Evolutionary conservation across 2,329 filamentous ascomycete genomes (phyloP).

Genomic region (Dactylellina cionopaga): DNA sequence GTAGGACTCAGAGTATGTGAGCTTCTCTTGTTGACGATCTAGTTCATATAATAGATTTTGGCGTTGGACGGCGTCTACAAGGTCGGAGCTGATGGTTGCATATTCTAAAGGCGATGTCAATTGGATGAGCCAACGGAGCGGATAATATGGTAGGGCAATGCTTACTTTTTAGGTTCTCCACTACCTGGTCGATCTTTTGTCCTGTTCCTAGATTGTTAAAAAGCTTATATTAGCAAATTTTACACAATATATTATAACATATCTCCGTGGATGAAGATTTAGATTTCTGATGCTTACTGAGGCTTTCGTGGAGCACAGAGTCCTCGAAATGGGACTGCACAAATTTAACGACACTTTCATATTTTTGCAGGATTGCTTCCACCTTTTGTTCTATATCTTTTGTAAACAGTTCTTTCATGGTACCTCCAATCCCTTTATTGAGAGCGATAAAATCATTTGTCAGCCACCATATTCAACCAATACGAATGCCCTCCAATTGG

Average conservation of each 20-base stretch:
- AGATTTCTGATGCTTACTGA: slow-evolving; percentile 14
- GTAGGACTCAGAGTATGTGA: slow-evolving; percentile 22
- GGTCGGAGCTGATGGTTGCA: neutral
- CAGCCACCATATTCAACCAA: too few relatives aligned
- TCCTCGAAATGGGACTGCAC: slow-evolving; percentile 37
- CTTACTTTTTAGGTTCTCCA: slow-evolving; percentile 19
- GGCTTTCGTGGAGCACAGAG: slow-evolving; percentile 22
- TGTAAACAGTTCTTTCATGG: slow-evolving; percentile 39
- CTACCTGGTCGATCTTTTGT: slow-evolving; percentile 28
- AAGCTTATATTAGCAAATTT: too few relatives aligned
- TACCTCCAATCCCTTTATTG: slow-evolving; percentile 8
- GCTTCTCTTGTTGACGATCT: slow-evolving; percentile 6
- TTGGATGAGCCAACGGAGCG: neutral
- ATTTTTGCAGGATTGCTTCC: slow-evolving; percentile 18
- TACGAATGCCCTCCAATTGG: too few relatives aligned
- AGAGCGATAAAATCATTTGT: neutral
- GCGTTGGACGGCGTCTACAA: slow-evolving; percentile 23
- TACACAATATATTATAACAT: too few relatives aligned
- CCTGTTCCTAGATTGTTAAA: slow-evolving; percentile 10
- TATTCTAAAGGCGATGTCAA: neutral
- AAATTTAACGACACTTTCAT: slow-evolving; percentile 17
- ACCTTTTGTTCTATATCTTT: slow-evolving; percentile 31
- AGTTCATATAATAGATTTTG: slow-evolving; percentile 18
- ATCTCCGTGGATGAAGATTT: neutral
- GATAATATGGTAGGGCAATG: neutral